Evolutionary conservation across 2,329 filamentous ascomycete genomes (phyloP).

Genomic region (Alternaria angustiovoidea): DNA sequence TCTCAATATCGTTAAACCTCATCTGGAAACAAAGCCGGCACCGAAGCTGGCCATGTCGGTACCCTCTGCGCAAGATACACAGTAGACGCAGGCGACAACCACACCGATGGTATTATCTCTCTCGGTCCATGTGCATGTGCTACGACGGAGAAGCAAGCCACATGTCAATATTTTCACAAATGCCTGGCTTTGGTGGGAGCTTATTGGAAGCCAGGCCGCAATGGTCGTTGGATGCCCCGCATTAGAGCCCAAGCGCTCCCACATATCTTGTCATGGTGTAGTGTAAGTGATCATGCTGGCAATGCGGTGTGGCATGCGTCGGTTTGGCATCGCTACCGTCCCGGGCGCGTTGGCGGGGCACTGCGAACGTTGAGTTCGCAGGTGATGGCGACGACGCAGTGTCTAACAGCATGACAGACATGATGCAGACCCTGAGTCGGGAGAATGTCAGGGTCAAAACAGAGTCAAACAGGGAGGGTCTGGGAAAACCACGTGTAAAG

Average conservation of each 20-base stretch:
- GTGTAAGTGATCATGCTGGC: conserved; percentile 11
- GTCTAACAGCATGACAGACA: background rate
- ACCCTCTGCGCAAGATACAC: background rate
- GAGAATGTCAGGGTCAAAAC: background rate
- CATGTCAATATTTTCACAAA: conserved; percentile 13
- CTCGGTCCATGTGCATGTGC: conserved; percentile 17
- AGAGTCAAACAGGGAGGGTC: conserved; percentile 8
- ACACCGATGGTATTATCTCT: conserved; percentile 4
- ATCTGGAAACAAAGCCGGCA: conserved; percentile 42
- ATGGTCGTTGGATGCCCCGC: conserved; percentile 20
- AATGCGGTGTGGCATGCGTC: conserved; percentile 34
- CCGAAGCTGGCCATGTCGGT: background rate
- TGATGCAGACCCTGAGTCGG: background rate
- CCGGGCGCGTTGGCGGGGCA: conserved; percentile 8
- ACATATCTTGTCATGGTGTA: conserved; percentile 7
- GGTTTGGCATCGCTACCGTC: conserved; percentile 31
- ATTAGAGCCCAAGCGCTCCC: conserved; percentile 13
- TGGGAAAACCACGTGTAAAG: conserved; percentile 30
- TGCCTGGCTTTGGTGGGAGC: conserved; percentile 1
- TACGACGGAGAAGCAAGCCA: conserved; percentile 23
- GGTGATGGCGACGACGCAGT: conserved; percentile 13
- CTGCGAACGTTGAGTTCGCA: conserved; percentile 35
- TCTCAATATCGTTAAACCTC: conserved; percentile 21
- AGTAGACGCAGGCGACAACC: background rate
- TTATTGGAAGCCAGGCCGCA: conserved; percentile 18